phyloP scores from a whole-genome alignment of 2,329 filamentous ascomycete species.

The Penicillium sp. region DNA sequence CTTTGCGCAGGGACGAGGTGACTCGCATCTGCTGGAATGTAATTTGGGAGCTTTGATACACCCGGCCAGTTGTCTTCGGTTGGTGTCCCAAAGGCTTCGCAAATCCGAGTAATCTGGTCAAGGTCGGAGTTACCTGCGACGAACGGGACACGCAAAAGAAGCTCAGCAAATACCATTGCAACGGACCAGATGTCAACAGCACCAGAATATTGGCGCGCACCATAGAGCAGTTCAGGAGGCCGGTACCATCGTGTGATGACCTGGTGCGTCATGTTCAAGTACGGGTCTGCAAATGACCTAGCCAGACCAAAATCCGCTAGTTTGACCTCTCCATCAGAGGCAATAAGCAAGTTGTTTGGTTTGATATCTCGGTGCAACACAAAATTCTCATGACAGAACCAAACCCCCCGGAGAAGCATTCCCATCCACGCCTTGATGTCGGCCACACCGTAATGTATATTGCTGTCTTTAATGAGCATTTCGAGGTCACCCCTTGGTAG shows the following conservation, averaged over 20 bases:
- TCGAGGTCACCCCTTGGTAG: conserved; percentile 93
- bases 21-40: conserved; percentile 69
- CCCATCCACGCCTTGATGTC: conserved; percentile 99
- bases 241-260: conserved; percentile 98
- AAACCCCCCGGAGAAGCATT: conserved; percentile 90
- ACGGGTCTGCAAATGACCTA: conserved; percentile 85
- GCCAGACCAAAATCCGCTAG: conserved; percentile 98
- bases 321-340: conserved; percentile 90
- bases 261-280: conserved; percentile 85
- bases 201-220: conserved; percentile 84
- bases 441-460: conserved; percentile 80
- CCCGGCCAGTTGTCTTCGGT: conserved; percentile 96
- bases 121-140: conserved; percentile 84
- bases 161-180: conserved; percentile 89
- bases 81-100: conserved; percentile 83
- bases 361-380: conserved; percentile 98
- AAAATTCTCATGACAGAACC: conserved; percentile 96
- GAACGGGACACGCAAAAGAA: conserved; percentile 81
- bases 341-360: conserved; percentile 95
- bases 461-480: conserved; percentile 86
- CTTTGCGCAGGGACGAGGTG: conserved; percentile 64
- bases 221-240: conserved; percentile 90
- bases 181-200: conserved; percentile 95
- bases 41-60: conserved; percentile 78
- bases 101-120: conserved; percentile 83